Evolutionary conservation across 2,329 filamentous ascomycete genomes (phyloP).

Genomic region (Metarhizium humberi): DNA sequence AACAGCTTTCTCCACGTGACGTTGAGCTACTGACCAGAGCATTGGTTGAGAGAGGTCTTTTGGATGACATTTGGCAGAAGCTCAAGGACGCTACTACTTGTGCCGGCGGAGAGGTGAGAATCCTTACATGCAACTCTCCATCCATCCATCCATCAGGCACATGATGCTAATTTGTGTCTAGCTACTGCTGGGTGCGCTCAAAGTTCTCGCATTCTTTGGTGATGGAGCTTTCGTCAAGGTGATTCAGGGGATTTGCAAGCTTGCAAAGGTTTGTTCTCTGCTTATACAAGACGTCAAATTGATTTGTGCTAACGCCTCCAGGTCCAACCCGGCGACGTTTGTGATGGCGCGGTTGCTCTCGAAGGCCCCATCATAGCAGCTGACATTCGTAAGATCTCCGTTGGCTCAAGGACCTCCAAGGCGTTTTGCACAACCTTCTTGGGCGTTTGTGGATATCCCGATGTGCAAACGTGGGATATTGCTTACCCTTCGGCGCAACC

Average conservation of each 20-base stretch:
- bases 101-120: conserved; percentile 15
- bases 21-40: background rate
- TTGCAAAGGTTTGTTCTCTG: conserved; percentile 17
- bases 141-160: background rate
- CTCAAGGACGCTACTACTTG: conserved; percentile 16
- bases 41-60: conserved; percentile 6
- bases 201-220: conserved; percentile 32
- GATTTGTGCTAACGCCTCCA: conserved; percentile 11
- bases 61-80: conserved; percentile 15
- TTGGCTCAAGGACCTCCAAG: conserved; percentile 39
- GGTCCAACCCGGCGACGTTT: conserved; percentile 46
- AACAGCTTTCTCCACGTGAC: background rate
- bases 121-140: background rate
- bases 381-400: conserved; percentile 33
- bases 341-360: conserved; percentile 37
- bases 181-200: conserved; percentile 25
- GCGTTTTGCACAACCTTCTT: conserved; percentile 43
- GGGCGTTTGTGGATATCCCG: conserved; percentile 43
- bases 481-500: conserved; percentile 34
- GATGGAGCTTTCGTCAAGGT: conserved; percentile 28
- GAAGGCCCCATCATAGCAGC: conserved; percentile 46
- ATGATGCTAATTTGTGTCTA: background rate
- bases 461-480: conserved; percentile 31
- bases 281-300: background rate
- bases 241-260: conserved; percentile 22